These are phyloP conservation scores for Calocybe gangraenosa DNA, from an alignment of 768 basidiomycete genomes.

Conservation along the genomic window DNA sequence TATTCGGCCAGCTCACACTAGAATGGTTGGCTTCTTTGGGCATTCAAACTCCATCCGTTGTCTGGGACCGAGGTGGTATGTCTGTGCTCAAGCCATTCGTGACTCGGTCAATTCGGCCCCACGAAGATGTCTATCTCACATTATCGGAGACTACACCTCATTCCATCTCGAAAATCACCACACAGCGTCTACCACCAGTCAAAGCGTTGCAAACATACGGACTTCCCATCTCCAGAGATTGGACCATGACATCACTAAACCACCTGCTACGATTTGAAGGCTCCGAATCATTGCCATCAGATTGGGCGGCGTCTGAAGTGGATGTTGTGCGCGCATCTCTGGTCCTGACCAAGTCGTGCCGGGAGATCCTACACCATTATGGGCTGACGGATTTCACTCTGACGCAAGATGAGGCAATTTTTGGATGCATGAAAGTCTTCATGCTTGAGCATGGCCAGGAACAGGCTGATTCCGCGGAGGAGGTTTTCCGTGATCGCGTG, in stretches of 20 bases:
- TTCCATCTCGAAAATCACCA: slow-evolving; percentile 56
- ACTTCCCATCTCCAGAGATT: slow-evolving; percentile 54
- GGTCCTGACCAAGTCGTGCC: slow-evolving; percentile 49
- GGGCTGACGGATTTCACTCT: slow-evolving; percentile 39
- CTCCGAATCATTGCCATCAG: slow-evolving; percentile 54
- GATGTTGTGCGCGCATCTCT: slow-evolving; percentile 72
- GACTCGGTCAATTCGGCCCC: slow-evolving; percentile 38
- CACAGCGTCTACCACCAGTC: slow-evolving; percentile 42
- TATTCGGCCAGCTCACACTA: slow-evolving; percentile 31
- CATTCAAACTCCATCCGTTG: slow-evolving; percentile 29
- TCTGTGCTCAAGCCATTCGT: slow-evolving; percentile 59
- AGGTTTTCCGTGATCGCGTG: slow-evolving; percentile 76
- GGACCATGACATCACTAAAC: slow-evolving; percentile 66
- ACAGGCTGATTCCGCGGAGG: slow-evolving; percentile 44
- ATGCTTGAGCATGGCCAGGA: slow-evolving; percentile 90
- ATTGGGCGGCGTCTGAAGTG: slow-evolving; percentile 78
- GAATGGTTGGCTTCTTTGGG: slow-evolving; percentile 37
- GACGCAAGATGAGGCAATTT: slow-evolving; percentile 54
- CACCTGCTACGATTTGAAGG: slow-evolving; percentile 76
- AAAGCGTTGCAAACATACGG: slow-evolving; percentile 25
- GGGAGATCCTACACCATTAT: slow-evolving; percentile 39
- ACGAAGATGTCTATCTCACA: slow-evolving; percentile 38
- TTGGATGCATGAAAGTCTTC: slow-evolving; percentile 89
- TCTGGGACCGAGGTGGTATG: slow-evolving; percentile 53
- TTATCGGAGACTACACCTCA: slow-evolving; percentile 46